Evolutionary conservation across 176 grass and related monocot species (phyloP).

Genomic region (Urochloa ruziziensis): DNA sequence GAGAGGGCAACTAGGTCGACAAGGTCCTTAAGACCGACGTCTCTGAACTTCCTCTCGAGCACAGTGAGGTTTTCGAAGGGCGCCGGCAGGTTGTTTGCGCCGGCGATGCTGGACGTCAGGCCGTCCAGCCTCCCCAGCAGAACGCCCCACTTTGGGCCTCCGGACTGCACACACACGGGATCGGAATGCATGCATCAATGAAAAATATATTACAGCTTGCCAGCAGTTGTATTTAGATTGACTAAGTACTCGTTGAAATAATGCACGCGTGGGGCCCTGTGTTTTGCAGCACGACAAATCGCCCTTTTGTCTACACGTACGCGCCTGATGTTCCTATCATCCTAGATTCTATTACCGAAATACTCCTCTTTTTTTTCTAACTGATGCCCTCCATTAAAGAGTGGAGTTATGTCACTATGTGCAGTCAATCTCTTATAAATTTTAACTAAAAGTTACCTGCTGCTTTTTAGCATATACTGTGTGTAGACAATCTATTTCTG

Average conservation of each 20-base stretch:
- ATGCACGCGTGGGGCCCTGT: neutral
- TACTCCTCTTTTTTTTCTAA: no score
- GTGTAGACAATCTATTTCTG: no score
- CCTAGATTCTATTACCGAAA: no score
- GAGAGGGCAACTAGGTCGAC: constrained; percentile 71
- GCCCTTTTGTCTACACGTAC: neutral
- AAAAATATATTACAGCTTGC: neutral
- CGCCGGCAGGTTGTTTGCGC: constrained; percentile 24
- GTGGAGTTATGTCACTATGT: no score
- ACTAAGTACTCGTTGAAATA: no score
- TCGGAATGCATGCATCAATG: neutral
- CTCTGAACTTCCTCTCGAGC: constrained; percentile 8
- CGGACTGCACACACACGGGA: constrained; percentile 37
- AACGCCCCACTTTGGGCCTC: constrained; percentile 56
- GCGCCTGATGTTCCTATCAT: neutral
- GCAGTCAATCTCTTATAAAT: no score
- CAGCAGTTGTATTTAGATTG: no score
- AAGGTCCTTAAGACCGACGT: neutral
- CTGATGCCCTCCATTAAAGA: no score
- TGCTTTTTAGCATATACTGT: no score
- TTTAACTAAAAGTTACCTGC: no score
- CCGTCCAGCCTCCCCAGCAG: constrained; percentile 61
- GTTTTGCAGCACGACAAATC: neutral
- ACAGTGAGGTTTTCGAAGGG: constrained; percentile 34
- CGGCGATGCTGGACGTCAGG: constrained; percentile 11